These are phyloP conservation scores for Debaryomyces maramus DNA, from an alignment of 805 yeast species.

Conservation along the genomic window DNA sequence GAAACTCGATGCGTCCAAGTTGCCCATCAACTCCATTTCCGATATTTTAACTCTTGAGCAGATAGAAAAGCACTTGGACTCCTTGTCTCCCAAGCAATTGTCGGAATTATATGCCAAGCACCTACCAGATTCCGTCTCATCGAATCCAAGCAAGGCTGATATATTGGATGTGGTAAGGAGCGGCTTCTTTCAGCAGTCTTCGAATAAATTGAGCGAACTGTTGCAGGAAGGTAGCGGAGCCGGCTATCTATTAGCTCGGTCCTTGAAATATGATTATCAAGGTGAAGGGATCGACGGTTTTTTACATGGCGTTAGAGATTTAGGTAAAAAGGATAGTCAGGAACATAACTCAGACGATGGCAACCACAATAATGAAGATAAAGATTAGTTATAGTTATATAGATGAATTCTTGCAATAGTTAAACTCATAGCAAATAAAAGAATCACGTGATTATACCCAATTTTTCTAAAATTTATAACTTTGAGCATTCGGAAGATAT, in stretches of 20 bases:
- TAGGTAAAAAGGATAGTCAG: background rate
- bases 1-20: conserved; percentile 4
- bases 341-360: background rate
- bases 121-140: conserved; percentile 44
- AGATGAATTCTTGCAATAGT: no score
- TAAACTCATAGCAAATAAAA: no score
- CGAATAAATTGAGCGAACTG: conserved; percentile 42
- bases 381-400: no score
- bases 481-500: no score
- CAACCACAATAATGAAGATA: background rate
- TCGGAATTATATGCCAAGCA: conserved; percentile 30
- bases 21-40: conserved; percentile 31
- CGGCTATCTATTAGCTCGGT: conserved; percentile 49
- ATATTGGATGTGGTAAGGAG: conserved; percentile 46
- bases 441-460: no score
- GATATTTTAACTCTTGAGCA: conserved; percentile 34
- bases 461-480: no score
- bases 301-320: conserved; percentile 39
- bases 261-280: conserved; percentile 47
- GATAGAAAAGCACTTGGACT: conserved; percentile 32
- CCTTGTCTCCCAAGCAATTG: conserved; percentile 35
- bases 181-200: conserved; percentile 48
- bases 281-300: conserved; percentile 60
- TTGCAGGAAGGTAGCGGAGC: conserved; percentile 42
- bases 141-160: conserved; percentile 31